Percentiles rank a stretch among this genome's conserved stretches.
These are phyloP conservation scores for Xerocomus spinulosus DNA, from an alignment of 768 basidiomycete genomes.

Conservation along the genomic window DNA sequence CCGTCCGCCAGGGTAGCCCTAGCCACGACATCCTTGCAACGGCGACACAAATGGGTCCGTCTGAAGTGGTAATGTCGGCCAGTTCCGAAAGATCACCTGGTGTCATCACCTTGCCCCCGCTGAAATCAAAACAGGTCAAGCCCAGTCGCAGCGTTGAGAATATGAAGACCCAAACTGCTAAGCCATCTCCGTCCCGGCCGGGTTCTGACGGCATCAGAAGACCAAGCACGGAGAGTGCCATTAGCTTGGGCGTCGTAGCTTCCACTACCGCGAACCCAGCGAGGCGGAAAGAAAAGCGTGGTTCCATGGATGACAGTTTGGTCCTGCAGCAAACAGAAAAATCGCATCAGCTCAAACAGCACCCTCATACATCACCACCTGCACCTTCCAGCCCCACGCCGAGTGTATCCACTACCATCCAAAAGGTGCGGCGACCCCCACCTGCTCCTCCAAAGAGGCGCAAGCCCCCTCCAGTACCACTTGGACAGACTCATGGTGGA, in stretches of 20 bases:
- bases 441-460: constrained; percentile 66
- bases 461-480: constrained; percentile 68
- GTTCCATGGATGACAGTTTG: constrained; percentile 25
- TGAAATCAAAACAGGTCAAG: constrained; percentile 48
- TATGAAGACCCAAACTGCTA: constrained; percentile 33
- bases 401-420: constrained; percentile 18
- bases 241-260: constrained; percentile 28
- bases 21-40: constrained; percentile 40
- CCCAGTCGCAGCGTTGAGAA: constrained; percentile 65
- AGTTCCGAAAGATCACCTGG: constrained; percentile 15
- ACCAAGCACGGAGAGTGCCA: constrained; percentile 37
- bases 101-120: constrained; percentile 16
- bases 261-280: constrained; percentile 16
- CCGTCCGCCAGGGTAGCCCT: constrained; percentile 38
- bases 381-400: constrained; percentile 15
- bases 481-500: constrained; percentile 44
- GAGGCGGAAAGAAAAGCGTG: constrained; percentile 23
- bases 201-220: constrained; percentile 37
- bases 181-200: constrained; percentile 30
- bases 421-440: constrained; percentile 45
- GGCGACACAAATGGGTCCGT: constrained; percentile 27
- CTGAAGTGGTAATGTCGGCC: background rate
- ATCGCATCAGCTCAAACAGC: constrained; percentile 13
- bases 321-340: constrained; percentile 19
- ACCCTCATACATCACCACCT: constrained; percentile 17